Evolutionary conservation across 2,329 filamentous ascomycete genomes (phyloP), one percentile per base, ranked within the genome.

Genomic region (Chaetomiaceae sp.): DNA sequence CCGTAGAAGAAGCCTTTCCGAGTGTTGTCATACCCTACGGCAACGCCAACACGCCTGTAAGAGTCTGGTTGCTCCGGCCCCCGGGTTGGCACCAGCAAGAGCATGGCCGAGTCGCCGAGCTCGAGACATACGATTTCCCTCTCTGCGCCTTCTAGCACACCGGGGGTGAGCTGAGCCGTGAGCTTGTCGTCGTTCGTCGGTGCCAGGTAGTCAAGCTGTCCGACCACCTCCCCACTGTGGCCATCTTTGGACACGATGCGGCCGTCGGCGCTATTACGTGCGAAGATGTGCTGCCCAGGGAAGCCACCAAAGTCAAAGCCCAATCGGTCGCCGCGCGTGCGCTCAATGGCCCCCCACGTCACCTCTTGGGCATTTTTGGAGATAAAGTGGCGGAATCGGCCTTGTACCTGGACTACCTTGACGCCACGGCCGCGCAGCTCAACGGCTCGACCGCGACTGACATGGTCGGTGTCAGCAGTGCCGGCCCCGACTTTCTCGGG

Each of bases 1-100:
- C 55, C 57, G 35, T 59, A 56, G 39, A 59, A 59, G 37, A 58
- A 59, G 3, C 56, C 56, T 33, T 50, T 58, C 14, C 56, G 38
- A 24, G 22, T 24, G 18, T 49, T 50, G 22, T 14, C 22, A 26
- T 57, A 57, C 10, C 52, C 55, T 24, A 56, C 47, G 15, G 56
- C 57, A 4, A 57, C 55, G 1, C 57, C 57, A 8, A 56, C 53
- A 3, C 57, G 53, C 17, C 47, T 44, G 29, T 51, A 59, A 1
- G 49, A 35, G 9, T 54, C 52, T 5, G 44, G 32, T 5, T 45
- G 35, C 1, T 39, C 44, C n/a, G 20, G 10, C 14, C 9, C 17
- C 11, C 33, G 37, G 24, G 38, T 34, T 2, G 45, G 46, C 3
- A 54, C 27, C 17, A 59, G 44, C 45, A 59, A 38, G 7, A 59